phyloP scores from a whole-genome alignment of 2,329 filamentous ascomycete species.

The Aspergillus sp. region DNA sequence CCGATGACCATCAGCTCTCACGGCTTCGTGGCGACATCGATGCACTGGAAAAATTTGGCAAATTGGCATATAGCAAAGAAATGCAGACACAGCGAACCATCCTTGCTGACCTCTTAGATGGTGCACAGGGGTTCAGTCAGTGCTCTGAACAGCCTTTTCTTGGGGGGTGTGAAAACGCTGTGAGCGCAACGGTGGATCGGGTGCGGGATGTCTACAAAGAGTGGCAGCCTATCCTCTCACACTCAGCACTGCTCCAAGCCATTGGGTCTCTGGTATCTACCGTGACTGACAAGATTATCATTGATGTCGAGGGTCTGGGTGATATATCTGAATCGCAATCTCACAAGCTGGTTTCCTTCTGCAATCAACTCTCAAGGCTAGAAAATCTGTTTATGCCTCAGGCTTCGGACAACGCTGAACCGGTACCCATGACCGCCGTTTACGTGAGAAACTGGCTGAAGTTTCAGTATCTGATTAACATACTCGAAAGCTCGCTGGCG shows the following conservation, averaged over 20 bases:
- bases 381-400: conserved; percentile 58
- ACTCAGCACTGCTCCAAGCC: conserved; percentile 61
- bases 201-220: conserved; percentile 56
- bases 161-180: conserved; percentile 59
- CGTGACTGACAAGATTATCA: conserved; percentile 59
- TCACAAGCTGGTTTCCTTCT: conserved; percentile 58
- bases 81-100: conserved; percentile 66
- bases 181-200: conserved; percentile 58
- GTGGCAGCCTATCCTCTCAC: conserved; percentile 60
- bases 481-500: conserved; percentile 61
- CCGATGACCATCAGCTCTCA: conserved; percentile 48
- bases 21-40: conserved; percentile 56
- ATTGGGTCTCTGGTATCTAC: conserved; percentile 60
- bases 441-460: conserved; percentile 65
- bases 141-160: conserved; percentile 62
- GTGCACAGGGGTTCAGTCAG: conserved; percentile 60
- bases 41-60: conserved; percentile 59
- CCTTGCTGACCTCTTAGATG: conserved; percentile 61
- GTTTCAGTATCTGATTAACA: conserved; percentile 64
- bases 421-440: conserved; percentile 57
- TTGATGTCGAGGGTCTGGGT: conserved; percentile 62
- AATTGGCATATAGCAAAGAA: conserved; percentile 61
- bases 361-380: conserved; percentile 55
- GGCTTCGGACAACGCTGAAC: conserved; percentile 29
- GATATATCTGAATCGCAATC: conserved; percentile 66